Conservation (phyloP, 805 yeast genomes). For the Teunomyces tritomae region DNA sequence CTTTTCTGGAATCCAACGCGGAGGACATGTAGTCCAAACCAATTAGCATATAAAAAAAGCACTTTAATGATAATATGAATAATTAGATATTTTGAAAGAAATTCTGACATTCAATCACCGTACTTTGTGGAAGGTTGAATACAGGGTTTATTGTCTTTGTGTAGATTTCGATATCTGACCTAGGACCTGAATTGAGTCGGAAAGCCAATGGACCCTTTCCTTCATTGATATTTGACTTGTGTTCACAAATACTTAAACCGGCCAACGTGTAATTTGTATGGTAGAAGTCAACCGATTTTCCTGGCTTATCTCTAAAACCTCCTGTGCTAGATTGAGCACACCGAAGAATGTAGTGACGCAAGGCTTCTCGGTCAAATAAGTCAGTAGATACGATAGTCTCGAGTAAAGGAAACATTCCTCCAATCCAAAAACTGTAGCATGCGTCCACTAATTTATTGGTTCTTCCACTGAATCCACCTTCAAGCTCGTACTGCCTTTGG, state of each 20-base stretch:
- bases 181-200: conserved; percentile 10
- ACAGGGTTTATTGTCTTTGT: conserved; percentile 25
- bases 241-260: conserved; percentile 67
- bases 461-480: conserved; percentile 88
- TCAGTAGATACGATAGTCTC: conserved; percentile 43
- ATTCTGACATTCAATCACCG: background rate
- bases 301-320: conserved; percentile 89
- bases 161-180: conserved; percentile 5
- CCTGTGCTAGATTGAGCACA: conserved; percentile 74
- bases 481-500: conserved; percentile 65
- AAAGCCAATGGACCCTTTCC: conserved; percentile 14
- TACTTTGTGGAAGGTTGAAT: conserved; percentile 22
- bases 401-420: conserved; percentile 65
- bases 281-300: conserved; percentile 74
- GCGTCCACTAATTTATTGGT: conserved; percentile 94
- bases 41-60: conserved; percentile 1
- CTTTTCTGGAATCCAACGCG: conserved; percentile 6
- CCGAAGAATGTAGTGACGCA: conserved; percentile 63
- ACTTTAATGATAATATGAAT: background rate
- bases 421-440: conserved; percentile 95
- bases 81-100: background rate
- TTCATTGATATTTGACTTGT: conserved; percentile 23
- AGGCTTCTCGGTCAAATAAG: conserved; percentile 52
- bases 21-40: background rate
- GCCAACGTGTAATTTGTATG: conserved; percentile 84